Evolutionary conservation across 805 yeast species (phyloP), one percentile per base, ranked within the genome.

Genomic region (Wickerhamomyces queroliae): DNA sequence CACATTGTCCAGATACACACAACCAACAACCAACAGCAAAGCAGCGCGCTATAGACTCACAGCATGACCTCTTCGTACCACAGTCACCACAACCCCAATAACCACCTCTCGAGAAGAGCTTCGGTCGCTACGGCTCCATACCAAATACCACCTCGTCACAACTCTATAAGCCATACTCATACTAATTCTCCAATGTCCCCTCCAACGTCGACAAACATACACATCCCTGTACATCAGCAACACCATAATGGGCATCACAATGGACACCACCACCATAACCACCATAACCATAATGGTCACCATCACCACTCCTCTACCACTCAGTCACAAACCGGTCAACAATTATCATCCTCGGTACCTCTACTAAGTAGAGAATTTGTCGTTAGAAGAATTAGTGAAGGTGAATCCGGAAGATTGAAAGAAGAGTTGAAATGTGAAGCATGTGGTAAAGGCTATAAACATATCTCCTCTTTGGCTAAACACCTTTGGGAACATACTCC

Each of bases 401-500:
- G 95, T 35, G 95, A 85, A 56, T 77, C 88, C 4, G 95, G 95
- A 18, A 64, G 95, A 35, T 68, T 84, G 36, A 87, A 86, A 58
- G 95, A 87, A 55, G 90, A 83, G 55, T 70, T 87, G 46, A 80
- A 80, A 53, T 87, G 95, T 65, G 95, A 88, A 59, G 87, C 93
- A 4, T 87, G 96, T 53, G 95, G 95, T 3, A 87, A 87, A 60
- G 95, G 93, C 18, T 87, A 87, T 58, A 88, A 86, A 58, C 96
- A 87, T 63, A 83, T 87, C 6, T 80, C 89, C 1, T 81, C 90
- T n/a, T 69, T 86, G 43, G 93, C 95, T 3, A 86, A 86, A 59
- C 95, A 86, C 62, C 63, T 87, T 29, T 87, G 95, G 95, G 96
- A 87, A 56, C 96, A 87, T 59, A 87, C 96, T 0, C 95, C 95